Evolutionary conservation across 495 filamentous ascomycete genomes (phyloP), one percentile per base, ranked within the genome.

Genomic region (Annulohypoxylon stygium): DNA sequence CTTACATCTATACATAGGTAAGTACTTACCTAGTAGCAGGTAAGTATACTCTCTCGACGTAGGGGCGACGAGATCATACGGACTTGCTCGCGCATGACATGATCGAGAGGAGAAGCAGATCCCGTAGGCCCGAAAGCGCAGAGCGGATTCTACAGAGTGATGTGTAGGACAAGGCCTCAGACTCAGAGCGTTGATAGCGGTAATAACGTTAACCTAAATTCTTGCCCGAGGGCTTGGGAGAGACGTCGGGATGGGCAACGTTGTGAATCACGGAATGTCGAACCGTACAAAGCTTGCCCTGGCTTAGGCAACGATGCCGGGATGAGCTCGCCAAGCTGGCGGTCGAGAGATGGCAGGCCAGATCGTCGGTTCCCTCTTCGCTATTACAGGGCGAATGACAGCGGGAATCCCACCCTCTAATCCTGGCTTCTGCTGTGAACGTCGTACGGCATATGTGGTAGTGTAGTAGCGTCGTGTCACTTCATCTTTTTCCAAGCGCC

Each of bases 391-490:
- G 51, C 25, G 18, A 61, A 61, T 75, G 67, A 71, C 72, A 71
- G 63, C 72, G 63, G 67, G 54, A 64, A 25, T 65, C 41, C 69
- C 57, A 47, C 54, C 33, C 60, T 75, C 53, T 75, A 71, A 68
- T 69, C 67, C 54, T 73, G 61, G 65, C 66, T 76, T 39, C 67
- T 73, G 69, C 74, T 74, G 72, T 78, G 54, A 45, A 25, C 33
- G 77, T 79, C 41, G 58, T 69, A 79, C 77, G 23, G 61, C 77
- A 74, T 77, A 67, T 71, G 72, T 65, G 72, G 70, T 65, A 72
- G 68, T 71, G 72, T 65, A 70, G 70, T 65, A 72, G 70, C 69
- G 61, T 37, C 63, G 70, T 76, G 77, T 63, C 62, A 76, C 75
- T 61, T 66, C 59, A 61, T 50, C 25, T 50, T 69, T 30, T 76